These are phyloP conservation scores for Myxozyma udenii DNA, from an alignment of 805 yeast genomes.

Conservation along the genomic window DNA sequence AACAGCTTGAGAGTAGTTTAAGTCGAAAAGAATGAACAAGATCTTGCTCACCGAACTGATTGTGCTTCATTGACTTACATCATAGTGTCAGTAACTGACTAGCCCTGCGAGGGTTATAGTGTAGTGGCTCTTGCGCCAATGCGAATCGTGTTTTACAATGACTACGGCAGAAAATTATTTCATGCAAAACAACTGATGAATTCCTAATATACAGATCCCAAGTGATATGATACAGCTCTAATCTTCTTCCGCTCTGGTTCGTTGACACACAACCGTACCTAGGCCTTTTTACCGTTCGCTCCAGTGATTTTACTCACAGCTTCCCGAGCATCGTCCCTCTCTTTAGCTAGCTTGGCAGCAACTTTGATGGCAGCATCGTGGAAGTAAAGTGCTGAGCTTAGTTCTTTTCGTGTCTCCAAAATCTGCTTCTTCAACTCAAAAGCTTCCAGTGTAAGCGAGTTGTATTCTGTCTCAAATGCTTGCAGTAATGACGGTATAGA, in stretches of 20 bases:
- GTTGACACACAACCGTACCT: background rate
- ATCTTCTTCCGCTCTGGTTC: background rate
- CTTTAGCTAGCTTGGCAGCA: slow-evolving; percentile 67
- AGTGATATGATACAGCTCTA: background rate
- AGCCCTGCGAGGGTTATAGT: too few relatives aligned
- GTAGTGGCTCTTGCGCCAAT: too few relatives aligned
- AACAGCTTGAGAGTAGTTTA: too few relatives aligned
- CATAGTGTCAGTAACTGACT: too few relatives aligned
- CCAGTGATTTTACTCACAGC: slow-evolving; percentile 44
- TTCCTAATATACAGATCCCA: background rate
- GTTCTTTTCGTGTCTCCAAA: slow-evolving; percentile 60
- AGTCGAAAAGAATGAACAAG: too few relatives aligned
- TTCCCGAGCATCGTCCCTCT: slow-evolving; percentile 65
- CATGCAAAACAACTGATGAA: background rate
- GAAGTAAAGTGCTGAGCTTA: slow-evolving; percentile 72
- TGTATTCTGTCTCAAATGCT: slow-evolving; percentile 84
- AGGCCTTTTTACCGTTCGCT: background rate
- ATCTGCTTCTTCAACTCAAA: slow-evolving; percentile 73
- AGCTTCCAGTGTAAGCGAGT: slow-evolving; percentile 76
- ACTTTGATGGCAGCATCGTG: slow-evolving; percentile 89
- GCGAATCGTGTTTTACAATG: too few relatives aligned
- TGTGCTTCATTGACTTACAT: too few relatives aligned
- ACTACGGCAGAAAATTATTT: too few relatives aligned
- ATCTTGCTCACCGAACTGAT: too few relatives aligned
- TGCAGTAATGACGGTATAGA: slow-evolving; percentile 78